Base-by-base conservation (phyloP, 805 yeast genomes). In the Teunomyces gatunensis region DNA sequence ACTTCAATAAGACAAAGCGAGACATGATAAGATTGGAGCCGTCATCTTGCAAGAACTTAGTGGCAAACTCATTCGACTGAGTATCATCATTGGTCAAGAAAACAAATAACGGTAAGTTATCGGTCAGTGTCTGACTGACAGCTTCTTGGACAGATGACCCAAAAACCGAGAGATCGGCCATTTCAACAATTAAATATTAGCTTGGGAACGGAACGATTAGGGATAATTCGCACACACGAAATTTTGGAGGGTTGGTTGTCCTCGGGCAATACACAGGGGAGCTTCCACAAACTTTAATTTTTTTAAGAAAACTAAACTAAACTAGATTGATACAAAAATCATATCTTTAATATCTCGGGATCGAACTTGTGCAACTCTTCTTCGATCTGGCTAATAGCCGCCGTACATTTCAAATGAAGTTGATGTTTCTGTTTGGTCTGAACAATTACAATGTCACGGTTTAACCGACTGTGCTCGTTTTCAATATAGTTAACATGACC, bases 401-500 rank as follows among this genome's bases (percentile, higher is more conserved):
- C 5, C 18, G 50, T 30, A 25, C 57, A 47, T 10, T 46, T 47
- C 2, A 43, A 42, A 6, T 45, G 28, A 23, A 51, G 23, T 6
- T 25, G 23, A 9, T n/a, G 29, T 23, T 44, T 50, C 28, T 39
- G 36, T 25, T 25, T n/a, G 17, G 54, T 34, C 4, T 47, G 33
- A 6, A 36, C 27, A 4, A 39, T 32, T 10, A 34, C 30, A 11
- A 39, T 18, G 11, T 47, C 39, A n/a, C 40, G 36, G 39, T 46
- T 39, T 9, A 49, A 30, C 12, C 25, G 25, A n/a, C 33, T 33
- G 12, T 46, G 52, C 48, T 60, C 65, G 12, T 49, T 50, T 17
- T 59, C 59, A 49, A 64, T 53, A 47, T 59, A 60, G 28, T 48
- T 52, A 15, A 61, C 47, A 39, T 67, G 66, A n/a, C 48, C 50